Percentiles rank a stretch among this genome's conserved stretches.
Evolutionary conservation across 371 early-diverging fungal species (phyloP).

Genomic region (Basidiobolus heterosporus): DNA sequence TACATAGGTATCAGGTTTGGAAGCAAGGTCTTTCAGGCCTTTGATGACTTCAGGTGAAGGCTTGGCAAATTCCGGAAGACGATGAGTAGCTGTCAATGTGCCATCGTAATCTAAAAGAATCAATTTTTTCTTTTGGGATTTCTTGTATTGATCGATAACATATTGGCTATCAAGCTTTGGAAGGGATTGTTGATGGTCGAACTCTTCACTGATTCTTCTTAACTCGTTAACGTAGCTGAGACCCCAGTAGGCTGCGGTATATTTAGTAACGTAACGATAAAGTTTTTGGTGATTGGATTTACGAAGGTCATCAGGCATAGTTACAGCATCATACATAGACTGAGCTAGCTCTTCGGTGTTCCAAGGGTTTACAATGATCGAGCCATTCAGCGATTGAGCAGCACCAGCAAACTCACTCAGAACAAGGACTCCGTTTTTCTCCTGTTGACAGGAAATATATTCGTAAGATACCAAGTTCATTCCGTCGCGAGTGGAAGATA

Average conservation of each 20-base stretch:
- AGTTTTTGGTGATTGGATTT: conserved; percentile 79
- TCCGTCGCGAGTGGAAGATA: conserved; percentile 97
- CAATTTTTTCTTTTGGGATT: conserved; percentile 27
- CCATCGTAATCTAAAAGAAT: conserved; percentile 90
- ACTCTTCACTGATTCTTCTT: conserved; percentile 1
- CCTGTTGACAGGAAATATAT: conserved; percentile 91
- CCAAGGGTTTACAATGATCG: conserved; percentile 97
- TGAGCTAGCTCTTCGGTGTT: conserved; percentile 88
- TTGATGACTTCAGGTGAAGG: conserved; percentile 48
- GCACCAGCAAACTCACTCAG: conserved; percentile 99
- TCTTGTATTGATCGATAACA: conserved; percentile 1
- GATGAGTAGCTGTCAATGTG: conserved; percentile 67
- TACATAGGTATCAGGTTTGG: conserved; percentile 68
- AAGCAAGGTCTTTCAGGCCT: conserved; percentile 45
- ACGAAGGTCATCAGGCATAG: conserved; percentile 69
- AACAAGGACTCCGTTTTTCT: conserved; percentile 88
- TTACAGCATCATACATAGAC: conserved; percentile 81
- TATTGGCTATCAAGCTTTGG: not conserved
- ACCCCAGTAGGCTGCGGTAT: conserved; percentile 99
- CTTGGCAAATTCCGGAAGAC: conserved; percentile 75
- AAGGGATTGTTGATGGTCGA: not conserved
- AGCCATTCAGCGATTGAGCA: conserved; percentile 89
- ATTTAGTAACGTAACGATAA: conserved; percentile 83
- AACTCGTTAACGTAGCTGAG: conserved; percentile 80
- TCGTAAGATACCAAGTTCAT: conserved; percentile 99